These are phyloP conservation scores for Aspergillus arachidicola DNA, from an alignment of 2,329 filamentous ascomycete genomes.

Conservation along the genomic window DNA sequence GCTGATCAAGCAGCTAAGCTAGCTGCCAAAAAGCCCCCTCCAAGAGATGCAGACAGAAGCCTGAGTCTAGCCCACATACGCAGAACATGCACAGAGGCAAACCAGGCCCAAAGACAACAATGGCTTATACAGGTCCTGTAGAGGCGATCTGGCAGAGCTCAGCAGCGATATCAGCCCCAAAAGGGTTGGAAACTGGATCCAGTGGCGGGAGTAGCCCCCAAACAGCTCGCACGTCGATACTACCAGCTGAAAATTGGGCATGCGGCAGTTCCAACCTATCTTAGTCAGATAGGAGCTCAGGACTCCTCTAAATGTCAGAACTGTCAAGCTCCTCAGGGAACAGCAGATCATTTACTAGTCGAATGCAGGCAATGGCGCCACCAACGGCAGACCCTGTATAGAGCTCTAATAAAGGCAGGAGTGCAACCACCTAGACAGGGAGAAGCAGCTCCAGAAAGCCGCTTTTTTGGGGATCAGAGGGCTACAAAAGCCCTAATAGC, in stretches of 20 bases:
- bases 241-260: not conserved
- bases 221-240: not conserved
- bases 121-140: no score
- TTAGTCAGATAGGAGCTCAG: not conserved
- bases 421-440: no score
- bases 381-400: not conserved
- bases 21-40: not conserved
- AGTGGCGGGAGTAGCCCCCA: not conserved
- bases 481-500: not conserved
- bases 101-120: no score
- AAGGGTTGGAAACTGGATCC: not conserved
- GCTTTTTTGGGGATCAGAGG: no score
- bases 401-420: not conserved
- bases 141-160: no score
- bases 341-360: not conserved
- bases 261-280: not conserved
- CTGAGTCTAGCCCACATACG: not conserved
- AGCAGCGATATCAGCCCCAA: no score
- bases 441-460: no score
- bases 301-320: not conserved
- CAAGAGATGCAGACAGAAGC: not conserved
- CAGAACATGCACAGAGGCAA: not conserved
- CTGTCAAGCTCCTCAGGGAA: not conserved
- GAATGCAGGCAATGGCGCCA: not conserved
- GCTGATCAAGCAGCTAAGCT: not conserved